Conservation (phyloP, 306 rosid genomes). For the Cucumis melo region DNA sequence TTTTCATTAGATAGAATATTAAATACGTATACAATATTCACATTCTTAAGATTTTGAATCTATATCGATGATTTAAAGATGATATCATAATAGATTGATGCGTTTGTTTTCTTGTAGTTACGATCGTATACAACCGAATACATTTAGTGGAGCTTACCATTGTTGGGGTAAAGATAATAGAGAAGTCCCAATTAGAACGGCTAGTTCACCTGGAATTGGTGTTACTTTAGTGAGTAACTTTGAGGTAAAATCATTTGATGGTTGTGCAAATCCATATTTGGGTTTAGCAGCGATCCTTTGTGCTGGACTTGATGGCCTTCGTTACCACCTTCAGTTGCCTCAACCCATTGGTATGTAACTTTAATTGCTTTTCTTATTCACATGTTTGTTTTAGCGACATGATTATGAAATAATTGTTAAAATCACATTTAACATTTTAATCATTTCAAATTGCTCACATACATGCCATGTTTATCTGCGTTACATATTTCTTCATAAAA, state of each 20-base stretch:
- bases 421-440: too few species aligned
- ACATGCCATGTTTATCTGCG: too few species aligned
- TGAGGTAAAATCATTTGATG: conserved; percentile 76
- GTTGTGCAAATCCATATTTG: conserved; percentile 73
- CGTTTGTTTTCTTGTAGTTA: conserved; percentile 32
- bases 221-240: conserved; percentile 37
- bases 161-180: conserved; percentile 94
- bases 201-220: conserved; percentile 43
- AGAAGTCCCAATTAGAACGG: conserved; percentile 75
- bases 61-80: too few species aligned
- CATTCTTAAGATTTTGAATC: too few species aligned
- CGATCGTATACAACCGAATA: conserved; percentile 68
- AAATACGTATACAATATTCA: too few species aligned
- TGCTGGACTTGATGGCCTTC: conserved; percentile 91
- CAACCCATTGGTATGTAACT: conserved; percentile 50
- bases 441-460: too few species aligned
- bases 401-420: too few species aligned
- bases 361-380: too few species aligned
- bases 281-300: conserved; percentile 73
- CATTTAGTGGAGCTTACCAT: conserved; percentile 81
- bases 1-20: too few species aligned
- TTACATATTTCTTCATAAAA: too few species aligned
- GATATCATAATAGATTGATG: neutral
- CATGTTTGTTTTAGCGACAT: too few species aligned
- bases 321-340: conserved; percentile 55